phyloP scores from a whole-genome alignment of 2,329 filamentous ascomycete genomes.

The Mollisia scopiformis region DNA sequence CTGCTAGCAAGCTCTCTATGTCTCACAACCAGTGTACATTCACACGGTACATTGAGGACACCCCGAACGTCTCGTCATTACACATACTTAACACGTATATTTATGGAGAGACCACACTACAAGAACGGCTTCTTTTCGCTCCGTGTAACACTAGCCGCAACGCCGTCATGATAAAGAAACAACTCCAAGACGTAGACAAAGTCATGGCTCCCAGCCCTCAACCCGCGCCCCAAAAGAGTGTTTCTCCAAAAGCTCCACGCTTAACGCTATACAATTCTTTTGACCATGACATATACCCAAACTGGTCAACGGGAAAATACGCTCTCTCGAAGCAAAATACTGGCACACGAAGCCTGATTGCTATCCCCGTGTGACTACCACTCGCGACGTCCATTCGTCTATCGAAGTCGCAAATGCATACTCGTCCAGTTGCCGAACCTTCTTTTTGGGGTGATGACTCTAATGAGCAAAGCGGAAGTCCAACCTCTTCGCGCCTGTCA shows the following conservation, averaged over 20 bases:
- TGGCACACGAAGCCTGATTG: not conserved
- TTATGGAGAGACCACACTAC: not conserved
- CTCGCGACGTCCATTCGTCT: too few relatives aligned
- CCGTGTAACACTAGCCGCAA: not conserved
- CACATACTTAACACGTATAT: not conserved
- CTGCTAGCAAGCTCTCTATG: too few relatives aligned
- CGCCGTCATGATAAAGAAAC: not conserved
- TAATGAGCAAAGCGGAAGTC: conserved; percentile 43
- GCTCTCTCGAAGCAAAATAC: not conserved
- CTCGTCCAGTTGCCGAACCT: not conserved
- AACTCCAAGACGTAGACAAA: not conserved
- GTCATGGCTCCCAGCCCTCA: not conserved
- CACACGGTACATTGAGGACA: not conserved
- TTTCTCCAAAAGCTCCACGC: not conserved
- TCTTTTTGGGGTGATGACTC: not conserved
- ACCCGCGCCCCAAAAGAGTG: not conserved
- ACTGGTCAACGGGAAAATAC: not conserved
- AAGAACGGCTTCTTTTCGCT: not conserved
- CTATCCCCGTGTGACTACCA: not conserved
- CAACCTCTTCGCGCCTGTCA: conserved; percentile 43
- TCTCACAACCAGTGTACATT: not conserved
- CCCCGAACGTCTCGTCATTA: not conserved
- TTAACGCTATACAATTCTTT: not conserved
- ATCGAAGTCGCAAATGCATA: not conserved
- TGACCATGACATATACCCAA: not conserved